phyloP scores from a whole-genome alignment of 257 asterid species.

The Gentiana dahurica region DNA sequence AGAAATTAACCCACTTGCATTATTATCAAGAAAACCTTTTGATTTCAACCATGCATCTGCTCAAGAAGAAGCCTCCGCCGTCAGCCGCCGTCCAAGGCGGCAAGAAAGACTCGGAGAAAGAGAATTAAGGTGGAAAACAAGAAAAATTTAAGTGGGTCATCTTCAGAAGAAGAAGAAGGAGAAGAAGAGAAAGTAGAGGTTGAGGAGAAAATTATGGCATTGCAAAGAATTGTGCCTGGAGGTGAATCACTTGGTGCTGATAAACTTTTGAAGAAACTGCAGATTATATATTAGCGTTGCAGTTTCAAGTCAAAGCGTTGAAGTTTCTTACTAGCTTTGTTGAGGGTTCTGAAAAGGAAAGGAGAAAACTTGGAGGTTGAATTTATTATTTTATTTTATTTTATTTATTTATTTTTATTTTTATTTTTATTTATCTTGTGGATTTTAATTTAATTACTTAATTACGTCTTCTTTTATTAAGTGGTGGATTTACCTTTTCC shows the following conservation, averaged over 20 bases:
- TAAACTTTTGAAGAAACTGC: constrained; percentile 54
- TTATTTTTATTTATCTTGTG: no score
- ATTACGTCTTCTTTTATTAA: background rate
- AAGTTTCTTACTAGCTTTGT: constrained; percentile 37
- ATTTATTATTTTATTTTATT: background rate
- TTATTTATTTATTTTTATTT: background rate
- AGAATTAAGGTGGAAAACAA: constrained; percentile 9
- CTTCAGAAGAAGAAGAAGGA: background rate
- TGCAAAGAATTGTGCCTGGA: constrained; percentile 58
- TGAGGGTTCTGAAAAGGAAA: constrained; percentile 23
- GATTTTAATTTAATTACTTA: background rate
- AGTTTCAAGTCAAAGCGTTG: constrained; percentile 36
- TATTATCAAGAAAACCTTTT: background rate
- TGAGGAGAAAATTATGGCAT: constrained; percentile 38
- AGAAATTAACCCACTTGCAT: background rate
- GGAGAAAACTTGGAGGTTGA: constrained; percentile 43
- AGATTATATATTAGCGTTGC: constrained; percentile 43
- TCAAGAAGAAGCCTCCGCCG: constrained; percentile 5
- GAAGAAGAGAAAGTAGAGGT: constrained; percentile 34
- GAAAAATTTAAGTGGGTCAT: background rate
- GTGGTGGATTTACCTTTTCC: background rate
- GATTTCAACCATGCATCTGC: background rate
- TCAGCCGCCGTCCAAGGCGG: constrained; percentile 10
- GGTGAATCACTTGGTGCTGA: constrained; percentile 41
- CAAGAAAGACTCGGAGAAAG: constrained; percentile 10